These are phyloP conservation scores for Prunus kanzakura DNA, from an alignment of 306 rosid species.

Conservation along the genomic window DNA sequence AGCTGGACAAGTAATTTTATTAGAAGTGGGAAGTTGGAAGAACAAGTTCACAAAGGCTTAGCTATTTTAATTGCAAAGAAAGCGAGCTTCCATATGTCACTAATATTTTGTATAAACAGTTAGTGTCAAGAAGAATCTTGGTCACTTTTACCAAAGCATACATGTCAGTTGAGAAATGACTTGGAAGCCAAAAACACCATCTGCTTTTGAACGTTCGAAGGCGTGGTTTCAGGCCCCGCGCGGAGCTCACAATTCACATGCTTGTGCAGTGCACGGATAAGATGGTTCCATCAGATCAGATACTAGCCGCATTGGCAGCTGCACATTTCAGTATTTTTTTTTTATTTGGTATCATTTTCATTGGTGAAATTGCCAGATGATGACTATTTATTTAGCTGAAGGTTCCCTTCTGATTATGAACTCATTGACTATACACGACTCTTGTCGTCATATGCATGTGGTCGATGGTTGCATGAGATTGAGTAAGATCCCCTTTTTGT, in stretches of 20 bases:
- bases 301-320: not conserved
- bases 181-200: not conserved
- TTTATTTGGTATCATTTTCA: not conserved
- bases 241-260: constrained; percentile 6
- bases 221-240: constrained; percentile 16
- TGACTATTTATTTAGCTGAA: not conserved
- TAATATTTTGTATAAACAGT: not conserved
- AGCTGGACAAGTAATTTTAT: not conserved
- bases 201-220: constrained; percentile 9
- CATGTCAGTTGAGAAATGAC: constrained; percentile 2
- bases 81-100: not conserved
- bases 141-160: not conserved
- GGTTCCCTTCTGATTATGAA: not conserved
- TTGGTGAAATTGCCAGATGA: not conserved
- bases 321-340: not conserved
- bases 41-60: not conserved
- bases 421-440: not conserved
- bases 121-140: not conserved
- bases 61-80: not conserved
- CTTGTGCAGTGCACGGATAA: not conserved
- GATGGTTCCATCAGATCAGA: not conserved
- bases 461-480: constrained; percentile 26
- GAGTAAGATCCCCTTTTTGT: not conserved
- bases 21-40: not conserved
- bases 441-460: constrained; percentile 35